Base-by-base conservation (phyloP, 345 rosid genomes). In the Eucalyptus viminalis region DNA sequence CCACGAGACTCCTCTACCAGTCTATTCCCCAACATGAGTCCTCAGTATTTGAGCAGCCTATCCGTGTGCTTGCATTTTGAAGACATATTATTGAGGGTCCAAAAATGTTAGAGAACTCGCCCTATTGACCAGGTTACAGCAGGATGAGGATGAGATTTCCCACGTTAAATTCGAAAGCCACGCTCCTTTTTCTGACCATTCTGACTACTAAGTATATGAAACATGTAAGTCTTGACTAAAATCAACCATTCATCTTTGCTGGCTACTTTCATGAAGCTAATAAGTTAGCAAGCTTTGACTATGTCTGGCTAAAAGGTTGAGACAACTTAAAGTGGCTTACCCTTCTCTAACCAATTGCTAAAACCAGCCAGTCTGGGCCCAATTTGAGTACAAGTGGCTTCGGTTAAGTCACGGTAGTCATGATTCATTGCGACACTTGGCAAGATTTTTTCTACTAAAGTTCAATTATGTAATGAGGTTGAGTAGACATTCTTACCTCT, bases 401-500 rank as follows among this genome's bases (percentile, higher is more conserved):
- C 3, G 45, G 45, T 72, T 72, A 37, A 72, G 45, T 72, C 83
- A 72, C 6, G 83, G 45, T 37, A 19, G 43, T 72, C 83, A 37
- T 72, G 27, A 69, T 76, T 76, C 83, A 76, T 76, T 76, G 43
- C 4, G 5, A 40, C 47, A 76, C 25, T 37, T 0, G 24, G 40
- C 83, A 11, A 21, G 45, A 76, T 76, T 76, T 76, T 76, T 47
- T 40, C 47, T 37, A 76, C 27, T 19, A 76, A 76, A 76, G 45
- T 72, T 34, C 45, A 76, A 19, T 37, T 34, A 37, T 40, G 14
- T 37, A 37, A 76, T 76, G 47, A 21, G 25, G 83, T 40, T 76
- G 83, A 76, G 47, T 37, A 37, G 83, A 76, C 83, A 37, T 86
- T 19, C 88, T 90, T 95, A 97, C 99, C 99, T 97, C 99, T 95